These are phyloP conservation scores for Lippia alba DNA, from an alignment of 305 asterid species.

Conservation along the genomic window DNA sequence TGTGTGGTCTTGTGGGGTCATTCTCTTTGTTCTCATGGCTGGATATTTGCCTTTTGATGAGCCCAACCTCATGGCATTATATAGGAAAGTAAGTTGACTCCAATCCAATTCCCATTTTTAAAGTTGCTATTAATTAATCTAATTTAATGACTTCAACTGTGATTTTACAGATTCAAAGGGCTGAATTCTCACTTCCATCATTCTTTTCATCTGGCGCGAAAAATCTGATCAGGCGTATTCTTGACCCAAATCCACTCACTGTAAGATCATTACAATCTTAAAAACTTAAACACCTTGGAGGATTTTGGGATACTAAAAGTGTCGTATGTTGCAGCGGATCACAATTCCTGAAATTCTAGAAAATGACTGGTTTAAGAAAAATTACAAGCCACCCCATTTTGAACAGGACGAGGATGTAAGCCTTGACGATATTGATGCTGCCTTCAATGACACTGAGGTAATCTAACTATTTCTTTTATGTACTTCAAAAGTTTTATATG, in stretches of 20 bases:
- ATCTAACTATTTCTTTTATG: conserved; percentile 12
- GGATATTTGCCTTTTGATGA: conserved; percentile 71
- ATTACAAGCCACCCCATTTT: conserved; percentile 68
- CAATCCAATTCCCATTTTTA: too few species aligned
- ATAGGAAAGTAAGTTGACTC: conserved; percentile 49
- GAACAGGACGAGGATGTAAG: conserved; percentile 66
- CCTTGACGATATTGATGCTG: conserved; percentile 80
- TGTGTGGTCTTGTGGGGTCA: conserved; percentile 92
- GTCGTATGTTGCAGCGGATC: conserved; percentile 58
- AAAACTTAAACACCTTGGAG: too few species aligned
- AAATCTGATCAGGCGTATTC: conserved; percentile 63
- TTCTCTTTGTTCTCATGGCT: conserved; percentile 76
- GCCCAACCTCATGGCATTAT: conserved; percentile 52
- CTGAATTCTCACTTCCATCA: conserved; percentile 65
- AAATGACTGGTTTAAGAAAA: conserved; percentile 81
- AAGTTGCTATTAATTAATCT: too few species aligned
- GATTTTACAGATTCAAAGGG: conserved; percentile 59
- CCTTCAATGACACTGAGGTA: conserved; percentile 70
- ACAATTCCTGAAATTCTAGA: conserved; percentile 67
- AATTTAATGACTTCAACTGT: conserved; percentile 10
- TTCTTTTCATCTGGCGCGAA: conserved; percentile 78
- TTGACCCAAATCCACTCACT: conserved; percentile 77
- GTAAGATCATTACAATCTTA: conserved; percentile 44
- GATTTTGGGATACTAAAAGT: neutral
- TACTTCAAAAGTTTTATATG: too few species aligned